Base-by-base conservation (phyloP, 208 protist genomes). In the Crithidia thermophila region DNA sequence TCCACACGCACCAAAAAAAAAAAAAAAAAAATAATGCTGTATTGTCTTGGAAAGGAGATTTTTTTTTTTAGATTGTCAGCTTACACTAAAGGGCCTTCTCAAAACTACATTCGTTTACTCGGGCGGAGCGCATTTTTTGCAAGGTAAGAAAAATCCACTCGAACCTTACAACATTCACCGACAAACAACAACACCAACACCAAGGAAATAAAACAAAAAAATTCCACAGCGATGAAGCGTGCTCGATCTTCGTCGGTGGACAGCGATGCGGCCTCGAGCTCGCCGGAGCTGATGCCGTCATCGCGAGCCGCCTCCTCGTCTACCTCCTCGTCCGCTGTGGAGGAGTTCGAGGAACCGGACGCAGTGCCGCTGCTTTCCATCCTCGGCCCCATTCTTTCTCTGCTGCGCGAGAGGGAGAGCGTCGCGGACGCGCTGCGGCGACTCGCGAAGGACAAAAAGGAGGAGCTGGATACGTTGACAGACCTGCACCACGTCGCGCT, bases 331-430 rank as follows among this genome's bases (percentile, higher is more conserved):
- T 85, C 71, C 0, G 67, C 58, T 4, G 52, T 68, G 7, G 70
- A 59, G 55, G 80, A 75, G 37, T 60, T 67, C 11, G 77, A 83
- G 21, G 74, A 83, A 20, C 68, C 74, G 27, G 14, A 37, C 8
- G 53, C 55, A 11, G 27, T 39, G 45, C 72, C 72, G 28, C 64
- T 83, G 25, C 56, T 72, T 14, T 46, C 40, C 2, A 39, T 77
- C 0, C 30, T 83, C 7, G 49, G 46, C 6, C 34, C 51, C 7
- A 56, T 66, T 4, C 56, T 83, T n/a, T 21, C 37, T 14, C 59
- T 69, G 16, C 50, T 83, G 58, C n/a, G 39, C n/a, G 72, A 76
- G 9, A 61, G 49, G 4, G 77, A 83, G 47, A 33, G 63, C 0
- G 73, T 75, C 31, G 63, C 63, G 10, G 60, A 42, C 2, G 61